These are phyloP conservation scores for Lachnellula arida DNA, from an alignment of 2,329 filamentous ascomycete species.

Conservation along the genomic window DNA sequence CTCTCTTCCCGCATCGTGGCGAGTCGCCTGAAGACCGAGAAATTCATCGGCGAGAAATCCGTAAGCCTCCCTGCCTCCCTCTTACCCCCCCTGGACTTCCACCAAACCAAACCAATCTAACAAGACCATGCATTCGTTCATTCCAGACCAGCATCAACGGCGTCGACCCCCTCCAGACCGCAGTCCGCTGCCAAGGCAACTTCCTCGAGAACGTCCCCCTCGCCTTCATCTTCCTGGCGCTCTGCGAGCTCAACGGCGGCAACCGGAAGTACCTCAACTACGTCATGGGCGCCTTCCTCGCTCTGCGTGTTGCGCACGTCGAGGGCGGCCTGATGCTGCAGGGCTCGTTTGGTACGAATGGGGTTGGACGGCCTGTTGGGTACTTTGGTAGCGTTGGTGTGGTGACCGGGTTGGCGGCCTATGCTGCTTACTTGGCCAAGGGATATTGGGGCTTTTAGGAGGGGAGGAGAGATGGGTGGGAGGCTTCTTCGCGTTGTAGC, in stretches of 20 bases:
- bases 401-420: constrained; percentile 8
- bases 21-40: constrained; percentile 8
- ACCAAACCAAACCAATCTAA: neutral
- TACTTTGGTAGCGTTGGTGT: constrained; percentile 15
- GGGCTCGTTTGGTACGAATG: constrained; percentile 13
- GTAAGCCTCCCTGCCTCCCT: neutral
- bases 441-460: constrained; percentile 17
- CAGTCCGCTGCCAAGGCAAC: constrained; percentile 13
- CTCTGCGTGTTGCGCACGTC: constrained; percentile 11
- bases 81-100: neutral
- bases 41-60: constrained; percentile 13
- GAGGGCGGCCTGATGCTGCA: constrained; percentile 8
- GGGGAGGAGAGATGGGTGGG: neutral
- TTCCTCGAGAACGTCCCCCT: constrained; percentile 37
- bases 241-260: constrained; percentile 36
- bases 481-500: neutral
- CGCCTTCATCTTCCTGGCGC: constrained; percentile 47
- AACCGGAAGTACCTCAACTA: constrained; percentile 11
- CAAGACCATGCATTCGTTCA: neutral
- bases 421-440: constrained; percentile 11
- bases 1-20: constrained; percentile 14
- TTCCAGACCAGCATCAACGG: neutral
- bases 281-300: constrained; percentile 12
- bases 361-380: constrained; percentile 14
- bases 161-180: constrained; percentile 3